Evolutionary conservation across 2,329 filamentous ascomycete genomes (phyloP).

Genomic region (Coniochaeta ligniaria): DNA sequence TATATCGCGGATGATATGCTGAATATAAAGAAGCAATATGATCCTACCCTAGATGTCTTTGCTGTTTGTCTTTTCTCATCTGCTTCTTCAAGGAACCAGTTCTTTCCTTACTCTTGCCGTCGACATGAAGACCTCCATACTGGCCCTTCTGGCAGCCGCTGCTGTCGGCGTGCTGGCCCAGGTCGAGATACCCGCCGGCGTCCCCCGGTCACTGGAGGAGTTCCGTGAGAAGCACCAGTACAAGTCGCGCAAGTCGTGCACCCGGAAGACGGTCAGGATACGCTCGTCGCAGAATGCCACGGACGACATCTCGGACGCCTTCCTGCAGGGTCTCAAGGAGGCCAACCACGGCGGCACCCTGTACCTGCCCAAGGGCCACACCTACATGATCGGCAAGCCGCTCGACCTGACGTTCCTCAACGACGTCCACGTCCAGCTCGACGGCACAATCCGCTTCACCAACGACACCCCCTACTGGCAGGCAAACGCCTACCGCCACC

Average conservation of each 20-base stretch:
- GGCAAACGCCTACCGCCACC: conserved; percentile 28
- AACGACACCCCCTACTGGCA: conserved; percentile 37
- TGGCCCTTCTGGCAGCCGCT: conserved; percentile 15
- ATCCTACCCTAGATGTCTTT: background rate
- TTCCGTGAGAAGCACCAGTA: conserved; percentile 31
- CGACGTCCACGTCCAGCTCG: conserved; percentile 49
- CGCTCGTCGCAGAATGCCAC: conserved; percentile 43
- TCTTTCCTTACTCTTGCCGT: background rate
- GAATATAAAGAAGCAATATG: background rate
- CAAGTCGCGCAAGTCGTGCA: conserved; percentile 11
- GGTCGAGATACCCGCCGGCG: conserved; percentile 20
- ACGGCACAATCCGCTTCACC: conserved; percentile 46
- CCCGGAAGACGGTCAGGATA: conserved; percentile 34
- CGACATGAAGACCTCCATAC: conserved; percentile 13
- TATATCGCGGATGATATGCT: background rate
- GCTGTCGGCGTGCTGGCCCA: conserved; percentile 14
- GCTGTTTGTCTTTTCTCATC: background rate
- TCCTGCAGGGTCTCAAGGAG: conserved; percentile 43
- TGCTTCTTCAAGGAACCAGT: background rate
- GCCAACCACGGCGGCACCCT: conserved; percentile 54
- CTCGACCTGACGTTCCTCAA: conserved; percentile 51
- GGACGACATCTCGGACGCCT: conserved; percentile 50
- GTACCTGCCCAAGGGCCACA: conserved; percentile 43
- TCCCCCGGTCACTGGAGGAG: conserved; percentile 27
- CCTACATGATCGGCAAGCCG: conserved; percentile 51